Percentiles rank a stretch among this genome's conserved stretches.
Evolutionary conservation across 2,329 filamentous ascomycete genomes (phyloP).

Genomic region (Periconia sp.): DNA sequence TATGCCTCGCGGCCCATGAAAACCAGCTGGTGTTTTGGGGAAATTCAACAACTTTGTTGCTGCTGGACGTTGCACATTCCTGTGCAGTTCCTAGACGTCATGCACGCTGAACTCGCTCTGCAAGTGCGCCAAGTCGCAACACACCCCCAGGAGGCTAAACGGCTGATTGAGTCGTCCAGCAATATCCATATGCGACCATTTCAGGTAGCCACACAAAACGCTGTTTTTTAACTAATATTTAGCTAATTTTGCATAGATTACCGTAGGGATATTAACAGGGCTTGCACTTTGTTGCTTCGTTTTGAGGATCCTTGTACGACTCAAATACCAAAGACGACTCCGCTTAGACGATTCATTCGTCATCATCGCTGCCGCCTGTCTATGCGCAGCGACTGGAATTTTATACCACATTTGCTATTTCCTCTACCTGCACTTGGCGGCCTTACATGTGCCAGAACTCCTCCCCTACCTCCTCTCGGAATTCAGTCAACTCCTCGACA

Average conservation of each 20-base stretch:
- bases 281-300: slow-evolving; percentile 2
- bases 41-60: too few relatives aligned
- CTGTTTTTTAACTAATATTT: neutral
- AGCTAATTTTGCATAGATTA: neutral
- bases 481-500: neutral
- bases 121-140: too few relatives aligned
- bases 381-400: slow-evolving; percentile 2
- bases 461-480: neutral
- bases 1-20: too few relatives aligned
- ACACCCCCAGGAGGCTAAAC: too few relatives aligned
- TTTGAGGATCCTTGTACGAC: slow-evolving; percentile 3
- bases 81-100: too few relatives aligned
- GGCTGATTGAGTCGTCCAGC: neutral
- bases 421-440: slow-evolving; percentile 4
- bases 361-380: slow-evolving; percentile 2
- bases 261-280: neutral
- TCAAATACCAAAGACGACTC: slow-evolving; percentile 3
- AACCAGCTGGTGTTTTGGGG: too few relatives aligned
- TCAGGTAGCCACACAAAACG: neutral
- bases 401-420: neutral
- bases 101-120: too few relatives aligned
- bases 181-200: neutral
- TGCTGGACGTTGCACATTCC: too few relatives aligned
- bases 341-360: slow-evolving; percentile 9
- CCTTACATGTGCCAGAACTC: neutral